Percentiles rank a stretch among this genome's conserved stretches.
Conservation (phyloP, 352 stramenopile species). For the Aphanomyces invadans region DNA sequence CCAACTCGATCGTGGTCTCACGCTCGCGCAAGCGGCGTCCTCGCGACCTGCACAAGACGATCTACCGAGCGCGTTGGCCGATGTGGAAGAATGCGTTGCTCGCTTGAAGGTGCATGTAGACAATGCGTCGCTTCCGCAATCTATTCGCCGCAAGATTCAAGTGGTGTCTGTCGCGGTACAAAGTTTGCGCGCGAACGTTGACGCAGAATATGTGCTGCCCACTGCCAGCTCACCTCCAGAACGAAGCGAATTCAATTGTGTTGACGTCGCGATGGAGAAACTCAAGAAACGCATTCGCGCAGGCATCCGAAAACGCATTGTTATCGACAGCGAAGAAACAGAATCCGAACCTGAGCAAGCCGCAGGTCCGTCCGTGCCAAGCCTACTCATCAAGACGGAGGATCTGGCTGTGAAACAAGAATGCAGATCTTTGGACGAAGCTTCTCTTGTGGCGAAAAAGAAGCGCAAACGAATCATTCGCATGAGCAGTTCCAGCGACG, state of each 20-base stretch:
- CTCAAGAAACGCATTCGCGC: conserved; percentile 15
- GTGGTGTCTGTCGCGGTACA: not conserved
- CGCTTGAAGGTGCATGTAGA: not conserved
- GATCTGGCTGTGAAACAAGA: not conserved
- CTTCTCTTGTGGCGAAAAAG: not conserved
- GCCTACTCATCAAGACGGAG: not conserved
- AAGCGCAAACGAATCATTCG: conserved; percentile 10
- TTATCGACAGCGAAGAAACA: conserved; percentile 13
- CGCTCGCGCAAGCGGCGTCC: not conserved
- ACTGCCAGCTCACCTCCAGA: not conserved
- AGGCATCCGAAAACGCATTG: not conserved
- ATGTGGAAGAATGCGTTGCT: conserved; percentile 13
- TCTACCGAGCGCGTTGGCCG: not conserved
- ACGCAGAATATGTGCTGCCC: conserved; percentile 1
- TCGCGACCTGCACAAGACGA: not conserved
- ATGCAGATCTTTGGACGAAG: not conserved
- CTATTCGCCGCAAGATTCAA: conserved; percentile 12
- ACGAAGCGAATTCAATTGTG: conserved; percentile 17
- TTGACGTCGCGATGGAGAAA: conserved; percentile 16
- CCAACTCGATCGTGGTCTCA: not conserved
- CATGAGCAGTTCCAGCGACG: not conserved
- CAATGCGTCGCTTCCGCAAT: conserved; percentile 6
- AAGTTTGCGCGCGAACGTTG: conserved; percentile 1
- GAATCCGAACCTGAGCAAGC: conserved; percentile 5
- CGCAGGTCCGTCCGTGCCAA: not conserved